Percentiles rank a stretch among this genome's conserved stretches.
Conservation (phyloP, 1,284 basidiomycete species). For the Rhodotorula sp. region DNA sequence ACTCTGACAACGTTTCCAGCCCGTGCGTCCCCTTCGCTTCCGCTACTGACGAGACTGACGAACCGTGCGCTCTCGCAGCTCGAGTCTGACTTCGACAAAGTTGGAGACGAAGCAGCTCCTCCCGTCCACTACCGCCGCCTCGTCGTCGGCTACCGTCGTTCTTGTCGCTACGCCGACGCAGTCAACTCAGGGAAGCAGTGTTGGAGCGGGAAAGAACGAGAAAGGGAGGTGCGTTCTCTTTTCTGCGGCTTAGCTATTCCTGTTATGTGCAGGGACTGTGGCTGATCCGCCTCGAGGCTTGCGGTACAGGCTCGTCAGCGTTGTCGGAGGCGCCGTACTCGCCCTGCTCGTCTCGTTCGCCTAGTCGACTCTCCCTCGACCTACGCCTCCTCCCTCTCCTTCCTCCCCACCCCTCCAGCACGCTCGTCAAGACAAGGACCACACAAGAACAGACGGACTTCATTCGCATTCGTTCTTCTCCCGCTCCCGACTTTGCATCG, state of each 20-base stretch:
- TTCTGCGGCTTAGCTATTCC: not conserved
- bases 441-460: not conserved
- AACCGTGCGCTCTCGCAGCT: too few relatives aligned
- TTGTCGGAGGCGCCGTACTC: not conserved
- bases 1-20: too few relatives aligned
- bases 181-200: not conserved
- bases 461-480: not conserved
- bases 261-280: too few relatives aligned
- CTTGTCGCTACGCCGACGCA: not conserved
- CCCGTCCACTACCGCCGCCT: not conserved
- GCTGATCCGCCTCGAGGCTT: not conserved
- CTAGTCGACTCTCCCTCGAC: not conserved
- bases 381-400: not conserved
- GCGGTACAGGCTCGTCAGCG: not conserved
- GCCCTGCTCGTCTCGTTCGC: not conserved
- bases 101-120: constrained; percentile 97
- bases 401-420: not conserved
- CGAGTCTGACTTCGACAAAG: constrained; percentile 61
- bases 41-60: too few relatives aligned
- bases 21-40: too few relatives aligned
- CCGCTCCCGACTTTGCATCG: too few relatives aligned
- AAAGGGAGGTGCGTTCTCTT: not conserved
- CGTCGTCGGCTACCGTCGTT: not conserved
- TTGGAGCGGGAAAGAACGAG: not conserved
- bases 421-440: not conserved